Conservation (phyloP, 2,329 filamentous ascomycete species). For the Aspergillus arachidicola region DNA sequence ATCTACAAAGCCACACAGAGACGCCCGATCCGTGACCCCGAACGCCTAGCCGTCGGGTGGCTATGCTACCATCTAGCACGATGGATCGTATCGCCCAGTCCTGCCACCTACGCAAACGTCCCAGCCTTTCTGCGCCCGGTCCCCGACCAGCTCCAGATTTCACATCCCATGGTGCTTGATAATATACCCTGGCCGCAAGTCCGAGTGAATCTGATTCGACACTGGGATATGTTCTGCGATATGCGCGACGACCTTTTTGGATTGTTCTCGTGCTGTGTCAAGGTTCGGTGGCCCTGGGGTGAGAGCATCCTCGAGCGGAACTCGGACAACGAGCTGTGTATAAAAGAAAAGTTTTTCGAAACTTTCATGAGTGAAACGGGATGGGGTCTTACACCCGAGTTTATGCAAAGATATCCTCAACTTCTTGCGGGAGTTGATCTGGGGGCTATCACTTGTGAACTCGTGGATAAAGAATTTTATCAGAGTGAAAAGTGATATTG, state of each 20-base stretch:
- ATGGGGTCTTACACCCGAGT: constrained; percentile 30
- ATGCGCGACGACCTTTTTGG: not conserved
- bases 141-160: constrained; percentile 21
- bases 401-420: constrained; percentile 26
- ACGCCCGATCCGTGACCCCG: constrained; percentile 29
- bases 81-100: constrained; percentile 27
- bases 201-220: not conserved
- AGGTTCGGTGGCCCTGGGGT: constrained; percentile 31
- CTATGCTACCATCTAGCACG: constrained; percentile 24
- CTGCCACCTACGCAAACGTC: constrained; percentile 22
- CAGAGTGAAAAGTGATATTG: not conserved
- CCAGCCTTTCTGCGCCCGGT: constrained; percentile 22
- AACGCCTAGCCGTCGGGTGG: constrained; percentile 27
- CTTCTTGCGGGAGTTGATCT: constrained; percentile 25
- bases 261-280: constrained; percentile 19
- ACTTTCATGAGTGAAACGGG: constrained; percentile 24
- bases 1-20: constrained; percentile 23
- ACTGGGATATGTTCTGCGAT: constrained; percentile 13
- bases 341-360: constrained; percentile 22
- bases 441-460: not conserved
- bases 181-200: constrained; percentile 25
- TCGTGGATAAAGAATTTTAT: not conserved
- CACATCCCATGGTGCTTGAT: constrained; percentile 25
- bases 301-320: constrained; percentile 26
- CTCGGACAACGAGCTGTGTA: constrained; percentile 20